These are phyloP conservation scores for Exserohilum turcica DNA, from an alignment of 2,329 filamentous ascomycete genomes.

Conservation along the genomic window DNA sequence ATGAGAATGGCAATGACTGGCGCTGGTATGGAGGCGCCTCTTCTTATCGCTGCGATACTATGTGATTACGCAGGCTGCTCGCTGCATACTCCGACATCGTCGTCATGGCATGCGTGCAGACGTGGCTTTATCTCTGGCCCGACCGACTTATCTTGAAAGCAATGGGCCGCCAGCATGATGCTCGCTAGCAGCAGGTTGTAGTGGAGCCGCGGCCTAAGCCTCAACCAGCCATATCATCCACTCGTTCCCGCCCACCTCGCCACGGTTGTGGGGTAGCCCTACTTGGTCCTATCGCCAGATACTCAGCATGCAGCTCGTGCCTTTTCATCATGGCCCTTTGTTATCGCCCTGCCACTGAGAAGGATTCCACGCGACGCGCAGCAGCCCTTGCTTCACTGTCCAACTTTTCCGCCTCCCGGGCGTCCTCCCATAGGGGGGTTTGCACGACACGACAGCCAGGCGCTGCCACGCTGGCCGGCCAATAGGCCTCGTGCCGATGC, in stretches of 20 bases:
- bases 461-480: conserved; percentile 14
- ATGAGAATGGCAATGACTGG: too few species aligned
- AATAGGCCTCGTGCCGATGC: conserved; percentile 28
- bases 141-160: conserved; percentile 22
- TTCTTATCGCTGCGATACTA: conserved; percentile 1
- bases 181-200: conserved; percentile 14
- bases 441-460: conserved; percentile 6
- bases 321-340: conserved; percentile 9
- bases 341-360: conserved; percentile 8
- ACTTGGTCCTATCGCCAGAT: conserved; percentile 18
- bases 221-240: conserved; percentile 19
- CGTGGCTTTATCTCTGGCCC: conserved; percentile 31
- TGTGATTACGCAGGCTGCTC: not conserved
- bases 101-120: conserved; percentile 16
- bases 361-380: conserved; percentile 13
- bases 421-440: conserved; percentile 35
- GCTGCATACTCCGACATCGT: conserved; percentile 19
- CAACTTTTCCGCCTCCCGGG: conserved; percentile 33
- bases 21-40: not conserved
- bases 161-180: conserved; percentile 34
- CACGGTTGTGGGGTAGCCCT: conserved; percentile 24
- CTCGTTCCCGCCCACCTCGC: conserved; percentile 16
- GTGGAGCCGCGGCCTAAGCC: conserved; percentile 11
- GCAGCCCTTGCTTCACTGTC: conserved; percentile 16
- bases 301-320: conserved; percentile 15